Conservation (phyloP, 192 early-diverging fungal species). For the Helicostylum pulchrum region DNA sequence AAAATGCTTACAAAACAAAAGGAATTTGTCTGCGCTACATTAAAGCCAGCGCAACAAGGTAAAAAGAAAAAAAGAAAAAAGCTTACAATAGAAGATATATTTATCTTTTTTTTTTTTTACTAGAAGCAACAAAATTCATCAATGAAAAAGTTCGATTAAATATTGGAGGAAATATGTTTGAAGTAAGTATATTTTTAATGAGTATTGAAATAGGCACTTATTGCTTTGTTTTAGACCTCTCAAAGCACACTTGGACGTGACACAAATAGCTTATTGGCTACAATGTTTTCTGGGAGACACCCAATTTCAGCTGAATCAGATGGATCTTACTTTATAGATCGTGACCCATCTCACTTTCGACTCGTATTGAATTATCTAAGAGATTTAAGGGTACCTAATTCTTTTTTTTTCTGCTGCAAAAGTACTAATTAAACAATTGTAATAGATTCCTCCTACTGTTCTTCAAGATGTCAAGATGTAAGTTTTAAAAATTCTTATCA, state of each 20-base stretch:
- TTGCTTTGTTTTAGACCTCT: slow-evolving; percentile 15
- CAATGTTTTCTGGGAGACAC: slow-evolving; percentile 33
- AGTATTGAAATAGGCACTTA: neutral
- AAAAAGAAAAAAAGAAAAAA: neutral
- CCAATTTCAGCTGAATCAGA: slow-evolving; percentile 16
- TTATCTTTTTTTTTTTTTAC: too few species aligned
- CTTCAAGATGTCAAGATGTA: slow-evolving; percentile 22
- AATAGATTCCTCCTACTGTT: slow-evolving; percentile 25
- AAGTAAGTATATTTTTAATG: slow-evolving; percentile 18
- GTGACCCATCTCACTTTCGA: slow-evolving; percentile 32
- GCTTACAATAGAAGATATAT: too few species aligned
- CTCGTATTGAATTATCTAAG: slow-evolving; percentile 30
- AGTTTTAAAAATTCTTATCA: neutral
- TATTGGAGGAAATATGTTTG: slow-evolving; percentile 26
- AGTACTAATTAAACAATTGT: neutral
- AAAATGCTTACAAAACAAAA: slow-evolving; percentile 11
- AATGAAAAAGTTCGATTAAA: slow-evolving; percentile 18
- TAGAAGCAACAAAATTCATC: neutral
- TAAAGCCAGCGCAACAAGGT: neutral
- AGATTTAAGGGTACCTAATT: slow-evolving; percentile 22
- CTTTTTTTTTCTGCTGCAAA: neutral
- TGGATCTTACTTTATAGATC: slow-evolving; percentile 34
- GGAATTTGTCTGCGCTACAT: neutral
- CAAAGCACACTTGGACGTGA: slow-evolving; percentile 23
- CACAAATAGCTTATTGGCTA: slow-evolving; percentile 22